These are phyloP conservation scores for Bacidia rubella DNA, from an alignment of 495 filamentous ascomycete genomes.

Conservation along the genomic window DNA sequence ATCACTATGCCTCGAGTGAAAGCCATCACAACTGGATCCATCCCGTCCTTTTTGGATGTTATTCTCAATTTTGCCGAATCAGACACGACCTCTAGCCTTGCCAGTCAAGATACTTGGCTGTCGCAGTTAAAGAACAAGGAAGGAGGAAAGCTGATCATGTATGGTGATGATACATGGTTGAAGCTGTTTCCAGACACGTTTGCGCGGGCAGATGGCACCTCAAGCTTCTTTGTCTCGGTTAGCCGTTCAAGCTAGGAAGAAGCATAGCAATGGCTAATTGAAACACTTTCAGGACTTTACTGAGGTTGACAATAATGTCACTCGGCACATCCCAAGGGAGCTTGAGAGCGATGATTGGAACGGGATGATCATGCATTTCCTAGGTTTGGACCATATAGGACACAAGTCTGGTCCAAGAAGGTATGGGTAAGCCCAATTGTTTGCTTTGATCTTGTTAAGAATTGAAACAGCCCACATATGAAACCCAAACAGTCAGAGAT, in stretches of 20 bases:
- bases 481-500: constrained; percentile 85
- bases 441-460: constrained; percentile 10
- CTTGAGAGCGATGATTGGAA: constrained; percentile 73
- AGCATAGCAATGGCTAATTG: constrained; percentile 17
- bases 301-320: constrained; percentile 96
- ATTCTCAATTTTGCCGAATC: constrained; percentile 94
- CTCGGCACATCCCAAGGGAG: constrained; percentile 69
- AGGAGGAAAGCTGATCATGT: constrained; percentile 70
- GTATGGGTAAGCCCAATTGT: constrained; percentile 25
- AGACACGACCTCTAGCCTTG: constrained; percentile 74
- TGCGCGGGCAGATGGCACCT: constrained; percentile 74
- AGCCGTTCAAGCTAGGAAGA: constrained; percentile 27
- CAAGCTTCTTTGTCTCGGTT: constrained; percentile 96
- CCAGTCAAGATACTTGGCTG: constrained; percentile 86
- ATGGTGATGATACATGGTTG: constrained; percentile 96
- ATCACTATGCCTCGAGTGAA: constrained; percentile 98
- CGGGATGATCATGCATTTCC: constrained; percentile 84
- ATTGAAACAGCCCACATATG: constrained; percentile 61
- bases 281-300: constrained; percentile 66
- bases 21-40: constrained; percentile 90
- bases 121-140: constrained; percentile 70
- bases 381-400: constrained; percentile 94
- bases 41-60: constrained; percentile 92
- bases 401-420: constrained; percentile 89
- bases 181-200: constrained; percentile 90